Conservation (phyloP, 257 asterid genomes). For the Solanum pennellii region DNA sequence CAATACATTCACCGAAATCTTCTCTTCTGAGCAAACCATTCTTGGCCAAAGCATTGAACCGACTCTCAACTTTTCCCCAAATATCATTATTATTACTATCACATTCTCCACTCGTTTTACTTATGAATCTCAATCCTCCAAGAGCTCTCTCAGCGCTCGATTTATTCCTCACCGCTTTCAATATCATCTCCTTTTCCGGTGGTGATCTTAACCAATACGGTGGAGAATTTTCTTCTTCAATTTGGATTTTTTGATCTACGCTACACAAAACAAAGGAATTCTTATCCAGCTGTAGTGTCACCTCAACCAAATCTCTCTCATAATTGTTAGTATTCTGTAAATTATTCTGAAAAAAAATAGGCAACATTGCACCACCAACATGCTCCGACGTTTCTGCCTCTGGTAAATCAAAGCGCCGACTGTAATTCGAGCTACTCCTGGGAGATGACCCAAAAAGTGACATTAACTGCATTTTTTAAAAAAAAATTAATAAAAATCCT, state of each 20-base stretch:
- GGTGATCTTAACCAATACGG: conserved; percentile 33
- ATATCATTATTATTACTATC: conserved; percentile 15
- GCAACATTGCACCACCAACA: conserved; percentile 72
- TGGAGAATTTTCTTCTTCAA: not conserved
- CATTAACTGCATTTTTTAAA: not conserved
- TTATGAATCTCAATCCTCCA: conserved; percentile 69
- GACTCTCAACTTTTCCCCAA: conserved; percentile 65
- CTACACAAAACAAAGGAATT: conserved; percentile 35
- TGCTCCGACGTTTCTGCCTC: conserved; percentile 14
- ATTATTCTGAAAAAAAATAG: conserved; percentile 54
- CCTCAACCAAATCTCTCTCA: conserved; percentile 52
- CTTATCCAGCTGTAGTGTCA: conserved; percentile 60
- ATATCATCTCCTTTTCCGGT: conserved; percentile 34
- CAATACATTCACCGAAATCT: conserved; percentile 88
- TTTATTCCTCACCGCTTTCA: conserved; percentile 48
- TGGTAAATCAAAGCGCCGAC: conserved; percentile 37
- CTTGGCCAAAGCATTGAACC: conserved; percentile 43
- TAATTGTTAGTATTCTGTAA: not conserved
- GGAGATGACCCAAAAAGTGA: conserved; percentile 30
- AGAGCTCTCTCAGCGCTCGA: conserved; percentile 76
- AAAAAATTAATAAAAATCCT: too few relatives aligned
- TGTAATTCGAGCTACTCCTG: conserved; percentile 27
- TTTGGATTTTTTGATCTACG: not conserved
- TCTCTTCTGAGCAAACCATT: conserved; percentile 58
- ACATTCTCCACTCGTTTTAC: conserved; percentile 33